phyloP scores from a whole-genome alignment of 1,284 basidiomycete species.

The Ustilago tritici region DNA sequence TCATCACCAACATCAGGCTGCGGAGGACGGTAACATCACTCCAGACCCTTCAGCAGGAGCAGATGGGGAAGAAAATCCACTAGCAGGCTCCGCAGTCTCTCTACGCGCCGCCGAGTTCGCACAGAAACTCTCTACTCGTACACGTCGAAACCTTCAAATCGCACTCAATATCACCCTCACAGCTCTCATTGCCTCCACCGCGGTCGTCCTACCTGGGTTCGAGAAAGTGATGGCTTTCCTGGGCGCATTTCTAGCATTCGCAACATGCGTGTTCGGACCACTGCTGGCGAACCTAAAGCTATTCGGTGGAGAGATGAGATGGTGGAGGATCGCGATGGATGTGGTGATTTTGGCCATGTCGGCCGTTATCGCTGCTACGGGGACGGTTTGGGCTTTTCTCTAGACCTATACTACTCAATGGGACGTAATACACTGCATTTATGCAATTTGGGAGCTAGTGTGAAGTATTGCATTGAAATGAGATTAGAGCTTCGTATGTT shows the following conservation, averaged over 20 bases:
- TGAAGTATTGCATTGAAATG: no score
- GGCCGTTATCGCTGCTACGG: slow-evolving; percentile 55
- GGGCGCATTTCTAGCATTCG: slow-evolving; percentile 85
- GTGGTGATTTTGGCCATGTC: slow-evolving; percentile 48
- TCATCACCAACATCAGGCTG: no score
- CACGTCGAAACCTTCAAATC: slow-evolving; percentile 19
- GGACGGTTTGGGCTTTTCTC: slow-evolving; percentile 63
- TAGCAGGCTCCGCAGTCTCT: slow-evolving; percentile 49
- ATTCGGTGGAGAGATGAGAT: slow-evolving; percentile 45
- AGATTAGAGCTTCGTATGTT: slow-evolving; percentile 44
- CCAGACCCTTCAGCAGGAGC: not conserved
- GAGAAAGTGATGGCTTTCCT: slow-evolving; percentile 90
- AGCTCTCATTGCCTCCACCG: slow-evolving; percentile 54
- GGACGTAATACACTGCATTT: no score
- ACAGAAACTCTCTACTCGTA: slow-evolving; percentile 21
- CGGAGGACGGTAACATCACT: not conserved
- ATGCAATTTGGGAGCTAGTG: no score
- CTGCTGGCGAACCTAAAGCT: slow-evolving; percentile 59
- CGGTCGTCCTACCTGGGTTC: slow-evolving; percentile 80
- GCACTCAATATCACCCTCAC: slow-evolving; percentile 53
- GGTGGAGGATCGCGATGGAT: slow-evolving; percentile 43
- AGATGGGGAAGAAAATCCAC: slow-evolving; percentile 29
- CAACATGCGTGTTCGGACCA: slow-evolving; percentile 71
- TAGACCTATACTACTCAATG: slow-evolving; percentile 1
- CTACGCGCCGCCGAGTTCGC: slow-evolving; percentile 36